Evolutionary conservation across 83 land plant genomes (phyloP).

Genomic region (Thuja plicata): DNA sequence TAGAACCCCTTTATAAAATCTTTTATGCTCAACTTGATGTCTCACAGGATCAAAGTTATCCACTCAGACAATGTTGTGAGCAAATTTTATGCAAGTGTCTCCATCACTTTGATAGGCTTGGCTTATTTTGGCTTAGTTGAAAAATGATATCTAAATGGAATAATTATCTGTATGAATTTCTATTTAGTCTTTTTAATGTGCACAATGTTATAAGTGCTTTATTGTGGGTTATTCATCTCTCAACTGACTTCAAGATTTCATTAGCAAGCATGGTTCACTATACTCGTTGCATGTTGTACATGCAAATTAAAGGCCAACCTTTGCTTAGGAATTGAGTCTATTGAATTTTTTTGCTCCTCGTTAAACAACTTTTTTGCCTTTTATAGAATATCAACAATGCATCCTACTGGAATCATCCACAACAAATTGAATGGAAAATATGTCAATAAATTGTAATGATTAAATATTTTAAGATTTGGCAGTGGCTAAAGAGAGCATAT

Average conservation of each 20-base stretch:
- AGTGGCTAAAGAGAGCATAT: not conserved
- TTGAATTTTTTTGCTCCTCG: not conserved
- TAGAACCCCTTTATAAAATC: not conserved
- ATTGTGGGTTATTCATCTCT: not conserved
- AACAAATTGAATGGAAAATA: not conserved
- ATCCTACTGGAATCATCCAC: not conserved
- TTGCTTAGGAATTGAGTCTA: not conserved
- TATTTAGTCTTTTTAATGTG: not conserved
- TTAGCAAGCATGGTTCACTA: not conserved
- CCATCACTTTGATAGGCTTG: not conserved
- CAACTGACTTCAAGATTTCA: not conserved
- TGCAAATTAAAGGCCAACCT: not conserved
- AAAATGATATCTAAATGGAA: not conserved
- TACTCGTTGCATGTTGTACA: not conserved
- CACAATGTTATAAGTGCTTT: not conserved
- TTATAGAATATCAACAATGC: not conserved
- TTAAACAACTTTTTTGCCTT: not conserved
- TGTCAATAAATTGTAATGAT: not conserved
- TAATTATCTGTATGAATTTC: not conserved
- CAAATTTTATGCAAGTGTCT: not conserved
- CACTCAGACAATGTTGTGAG: not conserved
- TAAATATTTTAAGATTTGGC: not conserved
- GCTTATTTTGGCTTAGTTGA: not conserved
- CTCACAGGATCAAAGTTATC: not conserved
- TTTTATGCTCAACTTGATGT: not conserved